These are phyloP conservation scores for Cryptosporidium felis DNA, from an alignment of 169 alveolate genomes.

Conservation along the genomic window DNA sequence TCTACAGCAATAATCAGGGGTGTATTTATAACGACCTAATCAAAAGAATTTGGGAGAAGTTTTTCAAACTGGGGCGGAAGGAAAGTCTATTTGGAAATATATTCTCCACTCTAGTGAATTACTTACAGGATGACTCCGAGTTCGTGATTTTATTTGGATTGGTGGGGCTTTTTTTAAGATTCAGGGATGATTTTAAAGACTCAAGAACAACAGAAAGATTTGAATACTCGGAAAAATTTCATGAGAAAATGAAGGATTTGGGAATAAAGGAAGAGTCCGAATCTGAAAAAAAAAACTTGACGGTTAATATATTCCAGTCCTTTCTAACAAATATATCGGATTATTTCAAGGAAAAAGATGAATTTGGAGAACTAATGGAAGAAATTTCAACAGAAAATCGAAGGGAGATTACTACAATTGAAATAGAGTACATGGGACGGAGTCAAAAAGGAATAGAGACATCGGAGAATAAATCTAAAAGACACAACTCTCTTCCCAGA, in stretches of 20 bases:
- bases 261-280: background rate
- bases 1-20: slow-evolving; percentile 15
- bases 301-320: background rate
- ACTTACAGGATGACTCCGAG: slow-evolving; percentile 28
- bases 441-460: too few species aligned
- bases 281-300: background rate
- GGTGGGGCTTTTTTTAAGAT: background rate
- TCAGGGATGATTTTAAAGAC: background rate
- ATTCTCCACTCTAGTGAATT: slow-evolving; percentile 21
- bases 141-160: slow-evolving; percentile 24
- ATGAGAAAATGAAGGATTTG: background rate
- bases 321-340: background rate
- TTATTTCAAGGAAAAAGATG: slow-evolving; percentile 1
- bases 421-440: background rate
- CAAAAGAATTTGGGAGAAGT: slow-evolving; percentile 16
- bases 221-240: background rate
- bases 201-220: background rate
- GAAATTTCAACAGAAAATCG: background rate
- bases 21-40: background rate
- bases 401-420: background rate
- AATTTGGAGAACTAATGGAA: background rate
- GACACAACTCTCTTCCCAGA: slow-evolving; percentile 31
- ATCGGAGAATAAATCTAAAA: background rate
- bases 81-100: slow-evolving; percentile 4
- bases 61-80: slow-evolving; percentile 10